phyloP scores from a whole-genome alignment of 129 eudicot species.

The Lonicera japonica region DNA sequence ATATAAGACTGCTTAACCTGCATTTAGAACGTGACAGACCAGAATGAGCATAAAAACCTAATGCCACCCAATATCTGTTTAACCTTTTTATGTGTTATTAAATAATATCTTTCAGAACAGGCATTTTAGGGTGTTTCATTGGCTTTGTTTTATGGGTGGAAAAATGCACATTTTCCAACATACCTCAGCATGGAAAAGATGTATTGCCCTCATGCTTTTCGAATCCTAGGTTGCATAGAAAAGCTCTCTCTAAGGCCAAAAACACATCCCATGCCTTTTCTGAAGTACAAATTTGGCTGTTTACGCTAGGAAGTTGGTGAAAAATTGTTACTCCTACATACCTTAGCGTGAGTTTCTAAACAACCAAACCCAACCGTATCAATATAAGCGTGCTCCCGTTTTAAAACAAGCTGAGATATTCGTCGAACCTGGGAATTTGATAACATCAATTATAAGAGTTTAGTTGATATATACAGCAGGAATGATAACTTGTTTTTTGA shows the following conservation, averaged over 20 bases:
- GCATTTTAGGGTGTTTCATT: too few species aligned
- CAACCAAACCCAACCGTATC: conserved; percentile 63
- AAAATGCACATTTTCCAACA: too few species aligned
- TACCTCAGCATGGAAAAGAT: too few species aligned
- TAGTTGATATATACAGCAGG: neutral
- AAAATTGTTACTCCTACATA: conserved; percentile 10
- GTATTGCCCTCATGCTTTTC: too few species aligned
- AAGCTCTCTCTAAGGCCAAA: too few species aligned
- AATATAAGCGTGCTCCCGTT: conserved; percentile 72
- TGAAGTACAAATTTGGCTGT: neutral
- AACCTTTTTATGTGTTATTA: too few species aligned
- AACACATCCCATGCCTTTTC: too few species aligned
- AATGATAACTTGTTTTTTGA: neutral
- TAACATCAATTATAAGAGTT: neutral
- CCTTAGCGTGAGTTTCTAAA: conserved; percentile 66
- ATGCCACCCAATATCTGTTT: too few species aligned
- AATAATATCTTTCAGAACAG: too few species aligned
- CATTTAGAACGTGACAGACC: conserved; percentile 10
- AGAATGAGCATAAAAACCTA: conserved; percentile 5
- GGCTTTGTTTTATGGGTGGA: too few species aligned
- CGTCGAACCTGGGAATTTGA: conserved; percentile 66
- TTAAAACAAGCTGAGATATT: conserved; percentile 77
- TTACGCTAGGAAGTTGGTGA: too few species aligned
- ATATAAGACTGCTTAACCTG: conserved; percentile 79
- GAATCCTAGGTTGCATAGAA: too few species aligned